Evolutionary conservation across 306 rosid genomes (phyloP).

Genomic region (Trifolium pratense): DNA sequence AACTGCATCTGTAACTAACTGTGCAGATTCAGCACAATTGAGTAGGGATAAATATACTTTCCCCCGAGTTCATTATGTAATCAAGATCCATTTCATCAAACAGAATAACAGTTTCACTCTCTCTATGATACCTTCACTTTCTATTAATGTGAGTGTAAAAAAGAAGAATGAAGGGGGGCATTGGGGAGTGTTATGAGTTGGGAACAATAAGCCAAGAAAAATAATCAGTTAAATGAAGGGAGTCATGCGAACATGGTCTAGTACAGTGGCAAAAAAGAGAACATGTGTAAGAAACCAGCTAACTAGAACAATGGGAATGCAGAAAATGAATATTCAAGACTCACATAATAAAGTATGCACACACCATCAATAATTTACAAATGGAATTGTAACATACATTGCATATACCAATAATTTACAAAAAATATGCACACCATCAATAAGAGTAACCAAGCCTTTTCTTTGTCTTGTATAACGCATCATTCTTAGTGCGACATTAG

Average conservation of each 20-base stretch:
- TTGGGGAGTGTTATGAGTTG: neutral
- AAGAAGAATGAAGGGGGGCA: conserved; percentile 3
- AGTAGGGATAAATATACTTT: too few relatives aligned
- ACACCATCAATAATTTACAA: neutral
- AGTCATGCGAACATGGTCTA: neutral
- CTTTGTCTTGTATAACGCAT: neutral
- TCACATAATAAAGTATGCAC: conserved; percentile 4
- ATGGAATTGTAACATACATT: neutral
- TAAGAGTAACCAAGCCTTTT: neutral
- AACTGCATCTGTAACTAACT: too few relatives aligned
- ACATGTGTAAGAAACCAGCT: neutral
- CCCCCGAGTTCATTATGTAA: too few relatives aligned
- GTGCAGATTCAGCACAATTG: too few relatives aligned
- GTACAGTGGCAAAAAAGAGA: neutral
- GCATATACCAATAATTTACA: conserved; percentile 6
- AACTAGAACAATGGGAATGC: conserved; percentile 4
- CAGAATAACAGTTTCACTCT: too few relatives aligned
- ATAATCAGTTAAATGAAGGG: too few relatives aligned
- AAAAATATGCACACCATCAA: neutral
- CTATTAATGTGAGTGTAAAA: neutral
- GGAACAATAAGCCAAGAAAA: neutral
- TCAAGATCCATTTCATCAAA: too few relatives aligned
- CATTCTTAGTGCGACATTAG: neutral
- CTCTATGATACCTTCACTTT: too few relatives aligned
- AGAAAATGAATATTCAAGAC: neutral